phyloP scores from a whole-genome alignment of 2,329 filamentous ascomycete species.

The Fusarium guadeloupense region DNA sequence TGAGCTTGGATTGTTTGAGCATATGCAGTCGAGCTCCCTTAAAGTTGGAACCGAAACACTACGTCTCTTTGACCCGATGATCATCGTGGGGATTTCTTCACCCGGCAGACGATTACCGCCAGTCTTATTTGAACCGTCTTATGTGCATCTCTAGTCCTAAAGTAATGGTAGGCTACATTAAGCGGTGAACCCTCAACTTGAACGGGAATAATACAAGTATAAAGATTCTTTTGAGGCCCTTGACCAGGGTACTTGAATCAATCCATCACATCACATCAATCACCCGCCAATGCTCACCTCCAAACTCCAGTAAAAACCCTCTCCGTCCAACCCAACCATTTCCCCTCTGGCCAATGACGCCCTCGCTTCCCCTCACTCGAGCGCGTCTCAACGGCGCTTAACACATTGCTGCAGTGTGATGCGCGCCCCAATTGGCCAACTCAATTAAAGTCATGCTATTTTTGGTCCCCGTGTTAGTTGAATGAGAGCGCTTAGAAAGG shows the following conservation, averaged over 20 bases:
- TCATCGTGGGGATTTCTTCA: conserved; percentile 6
- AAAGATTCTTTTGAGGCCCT: not conserved
- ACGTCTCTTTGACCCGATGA: too few relatives aligned
- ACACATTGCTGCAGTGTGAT: conserved; percentile 46
- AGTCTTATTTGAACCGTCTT: not conserved
- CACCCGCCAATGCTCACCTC: conserved; percentile 14
- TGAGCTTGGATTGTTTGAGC: not conserved
- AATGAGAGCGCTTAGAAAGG: conserved; percentile 37
- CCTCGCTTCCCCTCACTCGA: conserved; percentile 20
- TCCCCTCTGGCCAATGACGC: conserved; percentile 9
- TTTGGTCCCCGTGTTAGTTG: conserved; percentile 30
- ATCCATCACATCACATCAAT: conserved; percentile 22
- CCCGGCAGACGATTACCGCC: conserved; percentile 9
- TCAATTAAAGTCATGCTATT: conserved; percentile 25
- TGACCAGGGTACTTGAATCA: not conserved
- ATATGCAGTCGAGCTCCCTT: not conserved
- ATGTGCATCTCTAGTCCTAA: not conserved
- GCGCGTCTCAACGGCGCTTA: conserved; percentile 40
- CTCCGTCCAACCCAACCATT: conserved; percentile 21
- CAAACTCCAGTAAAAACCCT: conserved; percentile 17
- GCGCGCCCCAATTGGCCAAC: conserved; percentile 42
- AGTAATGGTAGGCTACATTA: conserved; percentile 18
- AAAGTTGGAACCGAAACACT: too few relatives aligned
- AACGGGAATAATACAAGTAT: conserved; percentile 17
- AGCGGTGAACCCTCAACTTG: conserved; percentile 16